Conservation (phyloP, 2,329 filamentous ascomycete genomes). For the Fonsecaea erecta region DNA sequence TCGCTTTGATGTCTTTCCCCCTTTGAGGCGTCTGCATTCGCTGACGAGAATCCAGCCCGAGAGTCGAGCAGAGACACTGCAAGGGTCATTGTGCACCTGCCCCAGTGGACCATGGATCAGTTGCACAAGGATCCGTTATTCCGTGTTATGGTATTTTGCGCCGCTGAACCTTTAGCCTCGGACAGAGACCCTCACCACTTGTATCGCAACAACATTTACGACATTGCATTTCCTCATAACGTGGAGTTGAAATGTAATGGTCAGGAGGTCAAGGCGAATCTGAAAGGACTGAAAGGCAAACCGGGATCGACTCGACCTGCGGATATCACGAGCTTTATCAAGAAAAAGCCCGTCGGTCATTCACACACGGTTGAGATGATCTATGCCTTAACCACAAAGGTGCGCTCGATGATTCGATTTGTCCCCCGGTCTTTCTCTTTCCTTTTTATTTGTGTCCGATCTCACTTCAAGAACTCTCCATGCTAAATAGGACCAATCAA, state of each 20-base stretch:
- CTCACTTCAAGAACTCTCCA: slow-evolving; percentile 31
- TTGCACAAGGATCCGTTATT: slow-evolving; percentile 66
- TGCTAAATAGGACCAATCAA: slow-evolving; percentile 35
- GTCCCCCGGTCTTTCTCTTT: slow-evolving; percentile 23
- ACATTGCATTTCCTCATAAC: slow-evolving; percentile 89
- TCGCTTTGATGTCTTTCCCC: slow-evolving; percentile 51
- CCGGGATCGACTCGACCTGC: slow-evolving; percentile 91
- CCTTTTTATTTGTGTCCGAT: slow-evolving; percentile 34
- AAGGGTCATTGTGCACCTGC: slow-evolving; percentile 63
- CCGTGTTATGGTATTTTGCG: slow-evolving; percentile 83
- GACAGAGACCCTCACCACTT: too few relatives aligned
- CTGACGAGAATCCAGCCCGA: slow-evolving; percentile 52
- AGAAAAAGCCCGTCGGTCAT: slow-evolving; percentile 68
- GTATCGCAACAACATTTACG: slow-evolving; percentile 58
- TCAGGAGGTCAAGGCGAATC: slow-evolving; percentile 87
- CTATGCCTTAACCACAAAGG: slow-evolving; percentile 90
- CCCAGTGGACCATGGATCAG: slow-evolving; percentile 58
- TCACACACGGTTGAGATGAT: slow-evolving; percentile 81
- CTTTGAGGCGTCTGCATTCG: slow-evolving; percentile 32
- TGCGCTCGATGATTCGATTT: slow-evolving; percentile 44
- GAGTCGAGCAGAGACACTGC: slow-evolving; percentile 64
- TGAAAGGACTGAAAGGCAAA: slow-evolving; percentile 93
- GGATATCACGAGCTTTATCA: slow-evolving; percentile 80
- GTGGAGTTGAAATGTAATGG: slow-evolving; percentile 90
- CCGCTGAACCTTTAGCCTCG: slow-evolving; percentile 68